phyloP scores from a whole-genome alignment of 345 rosid genomes.

The Alliaria petiolata region DNA sequence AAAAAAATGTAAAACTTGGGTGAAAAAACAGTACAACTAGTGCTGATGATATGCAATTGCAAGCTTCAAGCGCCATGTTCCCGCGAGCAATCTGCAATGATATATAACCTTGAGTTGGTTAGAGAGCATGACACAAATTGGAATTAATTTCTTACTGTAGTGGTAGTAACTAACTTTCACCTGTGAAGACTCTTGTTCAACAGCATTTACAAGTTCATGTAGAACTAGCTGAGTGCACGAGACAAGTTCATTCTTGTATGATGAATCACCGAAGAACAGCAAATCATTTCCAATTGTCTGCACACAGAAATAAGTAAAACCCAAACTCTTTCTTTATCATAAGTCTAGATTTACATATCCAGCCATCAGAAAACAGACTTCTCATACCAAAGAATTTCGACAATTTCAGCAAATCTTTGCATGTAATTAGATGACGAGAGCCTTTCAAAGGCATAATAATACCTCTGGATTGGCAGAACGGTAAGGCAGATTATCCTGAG shows the following conservation, averaged over 20 bases:
- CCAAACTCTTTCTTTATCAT: background rate
- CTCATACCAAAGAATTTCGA: background rate
- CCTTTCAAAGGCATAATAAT: constrained; percentile 9
- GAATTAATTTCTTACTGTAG: background rate
- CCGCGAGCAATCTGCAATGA: constrained; percentile 64
- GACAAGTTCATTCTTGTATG: constrained; percentile 56
- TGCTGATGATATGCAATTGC: constrained; percentile 72
- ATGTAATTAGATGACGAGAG: background rate
- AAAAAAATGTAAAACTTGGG: background rate
- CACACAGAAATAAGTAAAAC: background rate
- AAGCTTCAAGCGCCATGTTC: constrained; percentile 84
- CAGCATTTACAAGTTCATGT: constrained; percentile 43
- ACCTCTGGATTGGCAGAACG: constrained; percentile 51
- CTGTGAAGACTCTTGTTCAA: constrained; percentile 64
- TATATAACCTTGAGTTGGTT: background rate
- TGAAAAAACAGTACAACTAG: constrained; percentile 43
- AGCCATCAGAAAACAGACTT: constrained; percentile 2
- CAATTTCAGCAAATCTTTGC: background rate
- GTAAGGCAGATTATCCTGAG: constrained; percentile 77
- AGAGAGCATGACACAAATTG: constrained; percentile 5
- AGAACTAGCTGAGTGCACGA: constrained; percentile 40
- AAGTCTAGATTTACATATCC: background rate
- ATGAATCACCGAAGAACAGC: constrained; percentile 58
- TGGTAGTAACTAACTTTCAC: constrained; percentile 29
- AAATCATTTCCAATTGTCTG: constrained; percentile 63